Conservation (phyloP, 2,329 filamentous ascomycete species). For the Diaporthe longicolla region DNA sequence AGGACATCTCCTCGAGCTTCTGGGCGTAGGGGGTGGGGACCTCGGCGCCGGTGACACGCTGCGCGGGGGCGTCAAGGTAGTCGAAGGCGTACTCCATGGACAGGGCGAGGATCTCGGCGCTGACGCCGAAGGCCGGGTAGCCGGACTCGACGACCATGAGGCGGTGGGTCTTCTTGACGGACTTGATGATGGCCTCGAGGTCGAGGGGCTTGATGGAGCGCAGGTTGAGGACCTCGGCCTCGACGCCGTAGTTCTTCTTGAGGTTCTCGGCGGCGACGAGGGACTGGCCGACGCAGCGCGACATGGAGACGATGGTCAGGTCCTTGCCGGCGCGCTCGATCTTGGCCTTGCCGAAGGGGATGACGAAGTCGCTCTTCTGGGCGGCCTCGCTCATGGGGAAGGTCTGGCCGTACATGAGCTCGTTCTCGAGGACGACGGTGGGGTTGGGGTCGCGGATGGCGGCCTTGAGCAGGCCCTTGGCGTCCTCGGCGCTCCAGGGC, state of each 20-base stretch:
- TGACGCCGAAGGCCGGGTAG: slow-evolving; percentile 95
- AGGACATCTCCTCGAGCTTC: slow-evolving; percentile 93
- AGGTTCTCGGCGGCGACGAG: slow-evolving; percentile 89
- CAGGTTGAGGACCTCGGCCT: slow-evolving; percentile 97
- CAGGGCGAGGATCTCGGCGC: slow-evolving; percentile 91
- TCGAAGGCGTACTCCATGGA: slow-evolving; percentile 99
- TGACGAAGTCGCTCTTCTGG: slow-evolving; percentile 95
- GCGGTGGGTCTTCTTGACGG: slow-evolving; percentile 97
- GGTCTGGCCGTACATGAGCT: slow-evolving; percentile 89
- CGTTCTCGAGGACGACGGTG: slow-evolving; percentile 91
- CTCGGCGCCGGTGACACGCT: slow-evolving; percentile 95
- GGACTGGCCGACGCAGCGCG: slow-evolving; percentile 94
- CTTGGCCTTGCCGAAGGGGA: slow-evolving; percentile 99
- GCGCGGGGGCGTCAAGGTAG: slow-evolving; percentile 94
- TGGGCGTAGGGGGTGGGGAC: slow-evolving; percentile 96
- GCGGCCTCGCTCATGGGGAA: slow-evolving; percentile 99
- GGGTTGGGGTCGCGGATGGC: slow-evolving; percentile 99
- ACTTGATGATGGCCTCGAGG: slow-evolving; percentile 94
- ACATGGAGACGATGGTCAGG: slow-evolving; percentile 93
- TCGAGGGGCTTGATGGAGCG: slow-evolving; percentile 98
- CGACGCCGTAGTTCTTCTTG: slow-evolving; percentile 96
- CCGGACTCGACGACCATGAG: slow-evolving; percentile 94
- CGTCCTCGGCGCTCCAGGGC: slow-evolving; percentile 97
- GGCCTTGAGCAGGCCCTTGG: slow-evolving; percentile 97
- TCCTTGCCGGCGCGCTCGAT: slow-evolving; percentile 97